Base-by-base conservation (phyloP, 495 filamentous ascomycete genomes). In the Podospora didyma region DNA sequence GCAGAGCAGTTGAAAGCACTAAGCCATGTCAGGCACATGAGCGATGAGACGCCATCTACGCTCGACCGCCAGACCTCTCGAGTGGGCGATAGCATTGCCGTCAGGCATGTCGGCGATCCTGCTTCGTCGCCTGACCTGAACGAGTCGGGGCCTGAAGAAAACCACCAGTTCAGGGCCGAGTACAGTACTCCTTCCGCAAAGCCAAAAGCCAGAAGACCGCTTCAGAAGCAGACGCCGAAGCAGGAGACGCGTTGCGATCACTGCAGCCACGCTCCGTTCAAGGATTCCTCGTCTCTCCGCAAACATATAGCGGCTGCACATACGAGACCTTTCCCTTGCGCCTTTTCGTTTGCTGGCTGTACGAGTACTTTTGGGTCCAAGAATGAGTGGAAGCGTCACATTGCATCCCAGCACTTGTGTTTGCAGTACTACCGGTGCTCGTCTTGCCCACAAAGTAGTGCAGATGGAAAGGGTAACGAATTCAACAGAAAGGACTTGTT, bases 401-500 rank as follows among this genome's bases (percentile, higher is more conserved):
- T 97, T 58, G 80, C 82, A 24, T 92, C 90, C 2, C 89, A 96
- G 62, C 94, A 98, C 68, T 76, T 98, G 54, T 89, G 87, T 55
- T 75, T 92, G 17, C 86, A 85, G 39, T 92, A 87, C 70, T 98
- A 89, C 70, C 84, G 89, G 37, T 98, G 94, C 69, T 82, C 79
- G 19, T 84, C 92, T 22, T 83, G 89, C 34, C 83, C 82, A 5
- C 77, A 81, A 20, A 88, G 85, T 65, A 82, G 76, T 35, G 70
- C 73, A 2, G 79, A 82, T 51, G 79, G 80, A 24, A 83, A 82
- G 54, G 79, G 79, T 1, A 83, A 82, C 54, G 79, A 82, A 62
- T 83, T 83, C 59, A 96, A 96, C 73, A 88, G 93, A 59, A 97
- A 97, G 69, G 93, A 97, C 65, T 85, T 97, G 41, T 97, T 96